Conservation (phyloP, 2,329 filamentous ascomycete species). For the Paecilomyces dactylethromorphus region DNA sequence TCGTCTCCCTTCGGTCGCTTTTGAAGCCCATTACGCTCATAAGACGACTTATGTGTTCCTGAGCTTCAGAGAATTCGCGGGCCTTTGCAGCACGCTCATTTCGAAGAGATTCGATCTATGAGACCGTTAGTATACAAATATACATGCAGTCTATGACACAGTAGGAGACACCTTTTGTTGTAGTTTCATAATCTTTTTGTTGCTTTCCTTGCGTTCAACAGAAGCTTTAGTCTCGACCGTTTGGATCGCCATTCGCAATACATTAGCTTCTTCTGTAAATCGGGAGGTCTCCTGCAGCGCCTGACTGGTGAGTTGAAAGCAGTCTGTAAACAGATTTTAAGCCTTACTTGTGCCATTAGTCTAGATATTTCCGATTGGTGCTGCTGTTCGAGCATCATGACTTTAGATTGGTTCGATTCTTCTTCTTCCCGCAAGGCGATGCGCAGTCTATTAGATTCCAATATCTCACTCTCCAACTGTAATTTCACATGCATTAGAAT, state of each 20-base stretch:
- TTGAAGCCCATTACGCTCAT: conserved; percentile 34
- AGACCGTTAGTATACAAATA: not conserved
- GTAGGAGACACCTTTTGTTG: conserved; percentile 24
- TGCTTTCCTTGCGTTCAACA: conserved; percentile 23
- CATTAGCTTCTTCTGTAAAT: conserved; percentile 18
- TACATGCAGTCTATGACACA: not conserved
- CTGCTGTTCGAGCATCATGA: conserved; percentile 15
- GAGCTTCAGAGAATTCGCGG: conserved; percentile 32
- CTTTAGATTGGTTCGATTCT: conserved; percentile 12
- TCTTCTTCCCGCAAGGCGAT: conserved; percentile 14
- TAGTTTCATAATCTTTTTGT: conserved; percentile 23
- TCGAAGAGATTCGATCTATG: conserved; percentile 26
- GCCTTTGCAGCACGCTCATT: conserved; percentile 30
- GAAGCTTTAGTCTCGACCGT: conserved; percentile 14
- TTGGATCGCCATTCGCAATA: conserved; percentile 19
- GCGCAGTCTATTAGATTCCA: conserved; percentile 14
- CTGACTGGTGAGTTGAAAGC: not conserved
- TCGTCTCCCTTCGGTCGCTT: conserved; percentile 10
- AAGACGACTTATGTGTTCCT: conserved; percentile 30
- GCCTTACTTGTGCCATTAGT: conserved; percentile 15
- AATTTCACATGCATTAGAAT: conserved; percentile 4
- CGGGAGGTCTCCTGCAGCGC: conserved; percentile 12
- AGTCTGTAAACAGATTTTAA: not conserved
- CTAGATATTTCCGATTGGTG: conserved; percentile 14
- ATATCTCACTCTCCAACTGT: conserved; percentile 19